phyloP scores from a whole-genome alignment of 2,329 filamentous ascomycete genomes.

The Cryphonectria japonica region DNA sequence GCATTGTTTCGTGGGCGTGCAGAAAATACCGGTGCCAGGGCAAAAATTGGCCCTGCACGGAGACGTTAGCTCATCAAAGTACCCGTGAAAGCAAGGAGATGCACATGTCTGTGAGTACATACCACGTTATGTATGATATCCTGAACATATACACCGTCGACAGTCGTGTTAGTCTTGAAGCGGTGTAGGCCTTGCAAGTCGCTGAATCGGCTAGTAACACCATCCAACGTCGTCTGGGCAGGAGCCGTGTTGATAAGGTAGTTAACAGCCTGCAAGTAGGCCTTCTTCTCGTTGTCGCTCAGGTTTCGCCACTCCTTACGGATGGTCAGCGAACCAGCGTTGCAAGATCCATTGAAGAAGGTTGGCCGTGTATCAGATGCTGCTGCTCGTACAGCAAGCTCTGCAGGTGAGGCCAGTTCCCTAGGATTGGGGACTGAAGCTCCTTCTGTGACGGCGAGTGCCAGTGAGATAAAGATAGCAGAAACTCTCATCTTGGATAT shows the following conservation, averaged over 20 bases:
- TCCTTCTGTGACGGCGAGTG: background rate
- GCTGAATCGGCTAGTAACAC: slow-evolving; percentile 15
- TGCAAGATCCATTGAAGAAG: slow-evolving; percentile 19
- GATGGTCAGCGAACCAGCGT: slow-evolving; percentile 6
- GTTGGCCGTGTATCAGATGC: slow-evolving; percentile 5
- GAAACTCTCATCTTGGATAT: background rate
- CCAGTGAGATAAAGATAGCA: background rate
- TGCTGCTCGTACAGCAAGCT: background rate
- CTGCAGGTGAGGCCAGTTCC: background rate
- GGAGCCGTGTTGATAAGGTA: slow-evolving; percentile 14
- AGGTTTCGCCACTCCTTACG: slow-evolving; percentile 18
- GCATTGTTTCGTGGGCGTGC: slow-evolving; percentile 38
- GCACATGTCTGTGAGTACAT: background rate
- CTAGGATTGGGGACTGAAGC: background rate
- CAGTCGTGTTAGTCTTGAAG: slow-evolving; percentile 14
- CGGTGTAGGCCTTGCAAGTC: slow-evolving; percentile 18
- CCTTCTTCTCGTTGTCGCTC: slow-evolving; percentile 10
- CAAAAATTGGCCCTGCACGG: slow-evolving; percentile 16
- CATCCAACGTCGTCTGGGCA: background rate
- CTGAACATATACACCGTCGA: background rate
- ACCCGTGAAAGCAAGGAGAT: background rate
- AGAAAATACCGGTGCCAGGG: slow-evolving; percentile 44
- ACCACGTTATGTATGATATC: slow-evolving; percentile 21
- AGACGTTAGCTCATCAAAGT: background rate
- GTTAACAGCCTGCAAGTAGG: slow-evolving; percentile 9